These are phyloP conservation scores for Dryadomyces quercus-mongolicae DNA, from an alignment of 2,329 filamentous ascomycete genomes.

Conservation along the genomic window DNA sequence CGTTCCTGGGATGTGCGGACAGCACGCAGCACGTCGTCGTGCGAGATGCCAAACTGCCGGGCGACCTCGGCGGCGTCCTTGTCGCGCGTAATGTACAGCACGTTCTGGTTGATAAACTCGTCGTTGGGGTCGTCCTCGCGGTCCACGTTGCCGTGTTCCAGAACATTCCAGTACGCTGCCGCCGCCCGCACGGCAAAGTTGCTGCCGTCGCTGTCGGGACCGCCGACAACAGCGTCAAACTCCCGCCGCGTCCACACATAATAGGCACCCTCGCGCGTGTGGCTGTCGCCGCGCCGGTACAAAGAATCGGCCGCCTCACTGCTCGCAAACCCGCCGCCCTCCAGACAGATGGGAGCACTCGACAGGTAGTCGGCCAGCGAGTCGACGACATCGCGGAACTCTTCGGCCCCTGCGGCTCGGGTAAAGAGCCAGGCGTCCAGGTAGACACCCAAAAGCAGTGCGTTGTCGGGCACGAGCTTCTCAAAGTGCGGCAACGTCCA, in stretches of 20 bases:
- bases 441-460: conserved; percentile 71
- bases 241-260: conserved; percentile 91
- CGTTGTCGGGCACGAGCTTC: conserved; percentile 92
- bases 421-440: conserved; percentile 67
- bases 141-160: conserved; percentile 73
- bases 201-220: conserved; percentile 28
- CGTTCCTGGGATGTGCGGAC: conserved; percentile 56
- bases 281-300: conserved; percentile 58
- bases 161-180: conserved; percentile 75
- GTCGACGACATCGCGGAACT: conserved; percentile 66
- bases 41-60: conserved; percentile 60
- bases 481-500: conserved; percentile 96
- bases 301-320: conserved; percentile 86
- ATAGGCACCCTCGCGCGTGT: conserved; percentile 84
- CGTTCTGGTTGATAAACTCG: conserved; percentile 90
- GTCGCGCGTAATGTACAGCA: conserved; percentile 50
- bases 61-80: conserved; percentile 58
- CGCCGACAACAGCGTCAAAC: conserved; percentile 57
- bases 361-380: conserved; percentile 84
- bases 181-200: conserved; percentile 57
- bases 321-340: conserved; percentile 67
- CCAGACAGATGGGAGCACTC: conserved; percentile 51
- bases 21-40: conserved; percentile 54
- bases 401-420: conserved; percentile 27
- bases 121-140: conserved; percentile 78